A percentile compares a stretch with the other conserved stretches of the same genome.
Conservation (phyloP, 805 yeast genomes). For the Candida nitratophila region DNA sequence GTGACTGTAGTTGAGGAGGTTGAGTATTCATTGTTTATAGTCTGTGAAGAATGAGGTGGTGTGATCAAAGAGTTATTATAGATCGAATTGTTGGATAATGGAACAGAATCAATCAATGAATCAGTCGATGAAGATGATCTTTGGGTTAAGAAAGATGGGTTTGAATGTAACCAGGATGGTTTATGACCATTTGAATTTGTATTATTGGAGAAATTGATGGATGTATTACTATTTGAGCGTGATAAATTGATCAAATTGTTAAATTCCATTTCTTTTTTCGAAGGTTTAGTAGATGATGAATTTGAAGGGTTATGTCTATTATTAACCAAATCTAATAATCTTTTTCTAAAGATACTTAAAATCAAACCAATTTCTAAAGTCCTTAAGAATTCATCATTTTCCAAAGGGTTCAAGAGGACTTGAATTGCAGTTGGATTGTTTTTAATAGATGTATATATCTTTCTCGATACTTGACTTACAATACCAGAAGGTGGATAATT, state of each 20-base stretch:
- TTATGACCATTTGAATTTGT: slow-evolving; percentile 9
- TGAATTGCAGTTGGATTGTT: slow-evolving; percentile 4
- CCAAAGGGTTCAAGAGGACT: background rate
- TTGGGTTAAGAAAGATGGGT: slow-evolving; percentile 22
- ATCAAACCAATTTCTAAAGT: background rate
- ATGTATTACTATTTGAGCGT: slow-evolving; percentile 3
- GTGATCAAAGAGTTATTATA: slow-evolving; percentile 3
- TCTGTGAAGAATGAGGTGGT: slow-evolving; percentile 5
- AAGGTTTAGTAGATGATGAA: slow-evolving; percentile 8
- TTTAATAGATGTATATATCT: slow-evolving; percentile 32
- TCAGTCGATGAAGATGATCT: slow-evolving; percentile 28
- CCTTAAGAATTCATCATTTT: background rate
- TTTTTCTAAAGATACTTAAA: slow-evolving; percentile 19
- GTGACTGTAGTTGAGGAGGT: background rate
- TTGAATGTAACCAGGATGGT: slow-evolving; percentile 30
- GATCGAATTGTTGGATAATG: slow-evolving; percentile 4
- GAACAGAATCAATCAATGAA: slow-evolving; percentile 27
- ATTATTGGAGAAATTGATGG: slow-evolving; percentile 1
- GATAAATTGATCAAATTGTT: background rate
- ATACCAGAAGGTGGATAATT: slow-evolving; percentile 63
- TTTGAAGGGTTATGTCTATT: slow-evolving; percentile 2
- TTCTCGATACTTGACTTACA: slow-evolving; percentile 51
- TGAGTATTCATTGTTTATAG: background rate
- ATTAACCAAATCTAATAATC: slow-evolving; percentile 20
- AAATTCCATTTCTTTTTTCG: background rate